Evolutionary conservation across 805 yeast genomes (phyloP).

Genomic region (Monosporozyma aerobia): DNA sequence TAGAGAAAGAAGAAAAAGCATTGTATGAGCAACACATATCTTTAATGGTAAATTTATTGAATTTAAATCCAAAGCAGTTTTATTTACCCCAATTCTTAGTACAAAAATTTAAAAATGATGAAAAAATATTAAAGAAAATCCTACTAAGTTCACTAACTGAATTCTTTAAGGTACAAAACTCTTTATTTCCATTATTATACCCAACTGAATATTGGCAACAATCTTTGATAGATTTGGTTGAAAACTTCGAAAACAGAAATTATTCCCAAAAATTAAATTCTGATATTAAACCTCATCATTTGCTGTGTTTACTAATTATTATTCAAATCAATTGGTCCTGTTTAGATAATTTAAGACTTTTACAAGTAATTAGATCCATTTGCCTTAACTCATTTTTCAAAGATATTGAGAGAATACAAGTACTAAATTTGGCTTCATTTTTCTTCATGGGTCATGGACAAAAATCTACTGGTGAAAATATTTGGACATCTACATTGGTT

Average conservation of each 20-base stretch:
- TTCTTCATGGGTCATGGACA: slow-evolving; percentile 19
- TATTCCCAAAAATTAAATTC: background rate
- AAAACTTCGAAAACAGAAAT: background rate
- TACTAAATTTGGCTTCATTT: slow-evolving; percentile 16
- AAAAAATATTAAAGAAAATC: slow-evolving; percentile 5
- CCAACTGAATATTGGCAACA: slow-evolving; percentile 15
- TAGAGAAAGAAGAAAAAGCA: slow-evolving; percentile 1
- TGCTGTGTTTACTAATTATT: slow-evolving; percentile 16
- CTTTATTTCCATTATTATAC: slow-evolving; percentile 19
- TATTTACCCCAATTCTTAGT: slow-evolving; percentile 17
- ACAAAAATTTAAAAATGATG: slow-evolving; percentile 11
- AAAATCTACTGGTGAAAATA: background rate
- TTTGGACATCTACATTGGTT: slow-evolving; percentile 5
- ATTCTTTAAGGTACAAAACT: slow-evolving; percentile 14
- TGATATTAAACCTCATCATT: slow-evolving; percentile 6
- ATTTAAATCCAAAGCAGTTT: slow-evolving; percentile 12
- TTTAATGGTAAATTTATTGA: slow-evolving; percentile 6
- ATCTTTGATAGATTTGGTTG: slow-evolving; percentile 2
- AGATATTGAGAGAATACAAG: slow-evolving; percentile 15
- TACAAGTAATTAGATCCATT: slow-evolving; percentile 20
- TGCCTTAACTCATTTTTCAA: slow-evolving; percentile 5
- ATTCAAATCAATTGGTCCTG: slow-evolving; percentile 27
- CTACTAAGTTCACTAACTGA: slow-evolving; percentile 7
- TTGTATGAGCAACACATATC: slow-evolving; percentile 7
- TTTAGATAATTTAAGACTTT: slow-evolving; percentile 20